Evolutionary conservation across 768 basidiomycete genomes (phyloP).

Genomic region (Calvatia gigantea): DNA sequence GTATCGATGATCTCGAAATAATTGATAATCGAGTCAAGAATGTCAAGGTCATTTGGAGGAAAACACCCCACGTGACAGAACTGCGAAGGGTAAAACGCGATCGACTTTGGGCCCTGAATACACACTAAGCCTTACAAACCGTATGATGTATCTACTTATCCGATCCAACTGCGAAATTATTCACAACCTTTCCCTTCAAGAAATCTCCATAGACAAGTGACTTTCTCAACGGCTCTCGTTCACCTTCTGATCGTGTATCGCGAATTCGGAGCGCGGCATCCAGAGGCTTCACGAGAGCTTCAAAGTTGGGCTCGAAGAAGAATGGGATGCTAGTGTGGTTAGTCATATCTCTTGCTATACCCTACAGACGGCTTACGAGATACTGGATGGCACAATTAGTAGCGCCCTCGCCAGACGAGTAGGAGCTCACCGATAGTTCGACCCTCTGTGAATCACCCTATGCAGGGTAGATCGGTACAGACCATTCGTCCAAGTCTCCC

Average conservation of each 20-base stretch:
- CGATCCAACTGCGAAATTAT: slow-evolving; percentile 57
- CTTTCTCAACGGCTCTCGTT: slow-evolving; percentile 22
- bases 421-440: slow-evolving; percentile 57
- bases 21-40: slow-evolving; percentile 34
- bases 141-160: slow-evolving; percentile 34
- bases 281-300: slow-evolving; percentile 65
- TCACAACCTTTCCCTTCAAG: slow-evolving; percentile 65
- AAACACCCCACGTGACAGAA: slow-evolving; percentile 20
- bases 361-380: slow-evolving; percentile 54
- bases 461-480: slow-evolving; percentile 87
- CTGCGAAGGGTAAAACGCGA: not conserved
- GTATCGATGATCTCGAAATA: slow-evolving; percentile 30
- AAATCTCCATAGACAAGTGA: slow-evolving; percentile 78
- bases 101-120: not conserved
- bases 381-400: slow-evolving; percentile 31
- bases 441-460: slow-evolving; percentile 74
- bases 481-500: slow-evolving; percentile 89
- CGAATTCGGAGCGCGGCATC: slow-evolving; percentile 49
- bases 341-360: not conserved
- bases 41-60: slow-evolving; percentile 17
- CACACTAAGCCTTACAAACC: not conserved
- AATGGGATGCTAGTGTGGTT: slow-evolving; percentile 65
- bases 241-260: slow-evolving; percentile 12
- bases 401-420: not conserved
- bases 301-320: slow-evolving; percentile 91